phyloP scores from a whole-genome alignment of 2,329 filamentous ascomycete genomes.

The Aspergillus jensenii region DNA sequence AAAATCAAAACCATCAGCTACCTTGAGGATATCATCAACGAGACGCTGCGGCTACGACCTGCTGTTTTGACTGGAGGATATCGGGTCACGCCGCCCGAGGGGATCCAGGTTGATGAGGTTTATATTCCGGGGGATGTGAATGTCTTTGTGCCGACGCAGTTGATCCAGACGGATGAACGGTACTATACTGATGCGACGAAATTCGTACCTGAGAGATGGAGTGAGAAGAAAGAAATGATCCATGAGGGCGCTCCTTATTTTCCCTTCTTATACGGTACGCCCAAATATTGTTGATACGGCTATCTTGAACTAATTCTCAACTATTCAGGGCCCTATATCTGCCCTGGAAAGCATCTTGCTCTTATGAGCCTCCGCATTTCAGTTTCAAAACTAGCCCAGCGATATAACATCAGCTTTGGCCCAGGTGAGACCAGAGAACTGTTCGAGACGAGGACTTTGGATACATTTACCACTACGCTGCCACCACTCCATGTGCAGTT shows the following conservation, averaged over 20 bases:
- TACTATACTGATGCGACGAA: constrained; percentile 18
- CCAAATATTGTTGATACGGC: too few species aligned
- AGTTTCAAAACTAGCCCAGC: constrained; percentile 19
- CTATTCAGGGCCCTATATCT: constrained; percentile 26
- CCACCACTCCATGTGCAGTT: constrained; percentile 25
- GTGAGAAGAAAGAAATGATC: constrained; percentile 20
- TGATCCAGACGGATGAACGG: constrained; percentile 27
- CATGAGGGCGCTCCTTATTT: constrained; percentile 24
- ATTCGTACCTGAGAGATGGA: constrained; percentile 36
- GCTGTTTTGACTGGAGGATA: constrained; percentile 15
- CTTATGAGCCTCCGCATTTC: constrained; percentile 29
- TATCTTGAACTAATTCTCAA: not conserved
- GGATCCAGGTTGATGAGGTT: constrained; percentile 28
- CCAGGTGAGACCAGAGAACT: constrained; percentile 18
- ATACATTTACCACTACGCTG: constrained; percentile 27
- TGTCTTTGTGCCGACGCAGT: not conserved
- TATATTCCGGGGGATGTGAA: constrained; percentile 27
- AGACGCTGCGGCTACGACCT: constrained; percentile 53
- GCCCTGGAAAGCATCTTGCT: constrained; percentile 32
- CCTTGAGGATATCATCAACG: constrained; percentile 66
- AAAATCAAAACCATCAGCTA: constrained; percentile 83
- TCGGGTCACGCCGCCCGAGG: constrained; percentile 29
- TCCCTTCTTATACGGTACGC: constrained; percentile 23
- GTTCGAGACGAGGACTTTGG: constrained; percentile 18
- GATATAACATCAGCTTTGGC: constrained; percentile 22